Percentiles rank a stretch among this genome's conserved stretches.
Evolutionary conservation across 2,329 filamentous ascomycete species (phyloP).

Genomic region (Aspergillus sp.): DNA sequence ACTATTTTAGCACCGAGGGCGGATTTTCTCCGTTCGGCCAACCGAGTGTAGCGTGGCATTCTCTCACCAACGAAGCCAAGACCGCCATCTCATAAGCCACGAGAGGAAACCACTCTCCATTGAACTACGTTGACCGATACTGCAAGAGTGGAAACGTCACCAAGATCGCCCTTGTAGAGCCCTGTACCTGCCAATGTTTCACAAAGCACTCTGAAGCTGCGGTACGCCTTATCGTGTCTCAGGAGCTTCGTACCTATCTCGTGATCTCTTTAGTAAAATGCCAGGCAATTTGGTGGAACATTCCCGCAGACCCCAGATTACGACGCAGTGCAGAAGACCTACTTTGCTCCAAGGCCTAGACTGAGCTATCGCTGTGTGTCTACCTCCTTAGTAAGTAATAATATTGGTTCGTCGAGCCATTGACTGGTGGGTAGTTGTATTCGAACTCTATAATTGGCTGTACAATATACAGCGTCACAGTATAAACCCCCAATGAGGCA

Average conservation of each 20-base stretch:
- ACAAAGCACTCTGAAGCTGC: background rate
- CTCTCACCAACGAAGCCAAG: background rate
- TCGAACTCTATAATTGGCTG: background rate
- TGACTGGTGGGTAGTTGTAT: background rate
- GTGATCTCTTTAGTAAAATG: background rate
- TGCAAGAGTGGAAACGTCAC: background rate
- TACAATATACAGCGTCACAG: background rate
- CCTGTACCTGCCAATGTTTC: background rate
- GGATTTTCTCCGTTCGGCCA: background rate
- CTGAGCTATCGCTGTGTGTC: background rate
- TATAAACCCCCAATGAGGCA: background rate
- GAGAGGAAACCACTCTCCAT: background rate
- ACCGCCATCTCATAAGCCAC: background rate
- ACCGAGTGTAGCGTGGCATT: background rate
- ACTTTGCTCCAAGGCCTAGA: background rate
- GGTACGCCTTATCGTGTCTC: background rate
- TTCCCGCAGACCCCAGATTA: background rate
- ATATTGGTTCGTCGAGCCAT: background rate
- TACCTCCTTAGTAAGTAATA: background rate
- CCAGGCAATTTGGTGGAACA: background rate
- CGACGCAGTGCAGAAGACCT: background rate
- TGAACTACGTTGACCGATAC: background rate
- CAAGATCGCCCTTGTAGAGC: background rate
- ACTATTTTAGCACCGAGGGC: background rate
- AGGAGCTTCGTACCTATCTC: background rate